Evolutionary conservation across 2,329 filamentous ascomycete species (phyloP).

Genomic region (Verticillium dahliae): DNA sequence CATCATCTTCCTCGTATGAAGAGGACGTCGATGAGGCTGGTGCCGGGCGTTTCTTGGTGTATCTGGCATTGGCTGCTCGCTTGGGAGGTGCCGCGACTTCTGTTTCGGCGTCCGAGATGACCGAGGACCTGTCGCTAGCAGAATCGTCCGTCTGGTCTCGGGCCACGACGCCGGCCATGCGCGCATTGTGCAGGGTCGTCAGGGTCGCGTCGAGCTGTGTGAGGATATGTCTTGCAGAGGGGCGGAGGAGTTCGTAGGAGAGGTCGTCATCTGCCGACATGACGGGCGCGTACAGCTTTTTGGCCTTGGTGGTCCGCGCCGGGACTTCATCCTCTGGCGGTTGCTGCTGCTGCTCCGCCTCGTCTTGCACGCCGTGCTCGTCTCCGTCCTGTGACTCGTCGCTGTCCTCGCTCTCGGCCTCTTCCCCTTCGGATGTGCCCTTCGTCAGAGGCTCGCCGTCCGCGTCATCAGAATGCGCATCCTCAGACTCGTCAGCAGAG

Average conservation of each 20-base stretch:
- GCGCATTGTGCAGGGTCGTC: slow-evolving; percentile 60
- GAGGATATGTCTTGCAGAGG: slow-evolving; percentile 65
- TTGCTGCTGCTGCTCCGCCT: slow-evolving; percentile 2
- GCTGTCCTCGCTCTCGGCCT: background rate
- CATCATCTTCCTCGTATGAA: slow-evolving; percentile 2
- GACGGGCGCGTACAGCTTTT: slow-evolving; percentile 35
- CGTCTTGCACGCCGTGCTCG: slow-evolving; percentile 3
- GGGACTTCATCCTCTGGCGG: slow-evolving; percentile 1
- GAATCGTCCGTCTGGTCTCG: slow-evolving; percentile 20
- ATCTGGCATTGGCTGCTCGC: background rate
- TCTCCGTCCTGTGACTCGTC: background rate
- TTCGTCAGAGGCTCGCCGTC: background rate
- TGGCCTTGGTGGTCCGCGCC: slow-evolving; percentile 2
- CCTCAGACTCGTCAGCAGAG: background rate
- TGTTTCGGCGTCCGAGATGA: background rate
- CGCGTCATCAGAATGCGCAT: background rate
- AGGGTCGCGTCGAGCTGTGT: slow-evolving; percentile 64
- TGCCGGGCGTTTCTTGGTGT: background rate
- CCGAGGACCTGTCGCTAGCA: slow-evolving; percentile 10
- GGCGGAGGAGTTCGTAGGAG: slow-evolving; percentile 58
- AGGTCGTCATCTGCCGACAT: slow-evolving; percentile 65
- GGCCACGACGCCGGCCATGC: slow-evolving; percentile 40
- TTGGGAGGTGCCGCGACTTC: slow-evolving; percentile 1
- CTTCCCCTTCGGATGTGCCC: background rate
- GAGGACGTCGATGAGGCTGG: background rate